Evolutionary conservation across 1,284 basidiomycete species (phyloP).

Genomic region (Meira nashicola): DNA sequence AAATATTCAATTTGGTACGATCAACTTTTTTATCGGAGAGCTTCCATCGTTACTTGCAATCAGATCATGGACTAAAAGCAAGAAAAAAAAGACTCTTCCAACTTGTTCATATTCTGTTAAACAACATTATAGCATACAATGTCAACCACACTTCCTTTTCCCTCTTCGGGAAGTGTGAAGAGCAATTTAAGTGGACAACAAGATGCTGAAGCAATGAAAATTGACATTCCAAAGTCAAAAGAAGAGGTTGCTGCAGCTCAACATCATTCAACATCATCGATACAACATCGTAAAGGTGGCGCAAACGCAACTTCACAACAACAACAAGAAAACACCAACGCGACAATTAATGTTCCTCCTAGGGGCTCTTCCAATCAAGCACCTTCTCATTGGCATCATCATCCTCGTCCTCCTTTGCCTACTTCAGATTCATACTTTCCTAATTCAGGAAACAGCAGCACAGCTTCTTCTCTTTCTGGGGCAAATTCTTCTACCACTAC

Average conservation of each 20-base stretch:
- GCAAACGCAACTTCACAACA: background rate
- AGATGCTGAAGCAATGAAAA: background rate
- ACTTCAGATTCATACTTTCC: conserved; percentile 36
- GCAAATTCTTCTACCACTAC: background rate
- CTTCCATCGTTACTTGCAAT: too few species aligned
- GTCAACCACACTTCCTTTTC: conserved; percentile 25
- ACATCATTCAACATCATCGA: conserved; percentile 23
- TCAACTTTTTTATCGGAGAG: too few species aligned
- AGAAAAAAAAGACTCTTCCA: too few species aligned
- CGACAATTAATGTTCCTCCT: conserved; percentile 18
- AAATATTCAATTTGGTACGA: too few species aligned
- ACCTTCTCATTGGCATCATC: conserved; percentile 24
- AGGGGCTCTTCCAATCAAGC: conserved; percentile 15
- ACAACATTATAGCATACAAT: conserved; percentile 7
- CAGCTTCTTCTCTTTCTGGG: background rate
- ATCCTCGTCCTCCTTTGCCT: conserved; percentile 32
- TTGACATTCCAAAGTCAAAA: background rate
- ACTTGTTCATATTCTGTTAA: background rate
- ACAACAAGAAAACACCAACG: conserved; percentile 11
- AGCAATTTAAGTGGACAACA: background rate
- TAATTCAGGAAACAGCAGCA: conserved; percentile 1
- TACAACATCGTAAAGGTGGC: conserved; percentile 11
- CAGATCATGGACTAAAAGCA: too few species aligned
- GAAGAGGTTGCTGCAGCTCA: conserved; percentile 9
- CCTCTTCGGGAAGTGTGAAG: conserved; percentile 13